Evolutionary conservation across 176 grass and related monocot species (phyloP), one percentile per base, ranked within the genome.

Genomic region (Zea luxurians): DNA sequence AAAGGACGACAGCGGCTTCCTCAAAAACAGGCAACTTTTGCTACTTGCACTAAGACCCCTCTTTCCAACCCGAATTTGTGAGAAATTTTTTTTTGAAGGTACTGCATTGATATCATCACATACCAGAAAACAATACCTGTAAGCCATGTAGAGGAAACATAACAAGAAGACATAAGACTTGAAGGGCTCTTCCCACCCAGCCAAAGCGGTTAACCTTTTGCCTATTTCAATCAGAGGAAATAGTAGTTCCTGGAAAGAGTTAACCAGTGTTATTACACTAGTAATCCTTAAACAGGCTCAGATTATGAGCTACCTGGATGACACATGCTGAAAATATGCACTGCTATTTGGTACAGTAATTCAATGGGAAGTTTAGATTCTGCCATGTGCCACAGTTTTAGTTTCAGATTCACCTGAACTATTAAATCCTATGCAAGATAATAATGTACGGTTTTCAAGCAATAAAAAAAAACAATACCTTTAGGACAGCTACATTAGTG

Each of bases 171-270:
- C 83, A 13, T 78, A 81, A 78, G 92, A 99, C 85, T 95, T 95
- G 13, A 95, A 86, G 50, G 83, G 83, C 74, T 99, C 92, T 83
- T 95, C 90, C 90, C 96, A 99, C 57, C 90, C 88, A 0, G 83
- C 83, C 83, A 99, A 83, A 85, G 64, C 80, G 46, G 76, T 36
- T 61, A 95, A 80, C 40, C 52, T 21, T 85, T 92, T 94, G 34
- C 90, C 92, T 74, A 99, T 78, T 87, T 94, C 81, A 61, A 92
- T 80, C 73, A 93, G 87, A 71, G 96, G 96, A 89, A 95, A 91
- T 59, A 95, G 69, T 61, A 99, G 76, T 87, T 95, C 92, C 96
- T 99, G 90, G n/a, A 85, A 7, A 16, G 4, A 68, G 47, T 0
- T 18, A 67, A 21, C 6, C 13, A 70, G 44, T 15, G n/a, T 37